Base-by-base conservation (phyloP, 164 flowering plant species). In the Liquidambar formosana region DNA sequence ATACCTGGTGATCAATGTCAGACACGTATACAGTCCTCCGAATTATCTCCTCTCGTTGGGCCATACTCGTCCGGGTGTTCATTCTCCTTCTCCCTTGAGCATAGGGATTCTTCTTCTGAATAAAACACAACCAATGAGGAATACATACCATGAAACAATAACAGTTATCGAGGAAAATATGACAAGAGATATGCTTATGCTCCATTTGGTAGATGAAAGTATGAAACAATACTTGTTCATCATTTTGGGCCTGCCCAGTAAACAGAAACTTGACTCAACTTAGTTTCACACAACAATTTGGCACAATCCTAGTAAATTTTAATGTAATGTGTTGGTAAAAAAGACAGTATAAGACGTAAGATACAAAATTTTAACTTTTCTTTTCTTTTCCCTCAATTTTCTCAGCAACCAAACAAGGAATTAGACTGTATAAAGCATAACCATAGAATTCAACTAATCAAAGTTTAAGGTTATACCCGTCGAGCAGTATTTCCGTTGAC, bases 1-100 rank as follows among this genome's bases (percentile, higher is more conserved):
- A 57, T 73, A 90, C 98, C 93, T 90, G 98, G 38, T 90, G 97
- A 79, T 91, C 98, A 77, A 94, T 91, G 71, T 94, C 98, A 67
- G 98, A 90, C 41, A 94, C 96, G 79, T 91, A 94, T 0, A 94
- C 97, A 48, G 98, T 94, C 78, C 96, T 81, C 81, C 89, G 72
- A 73, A 91, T 89, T 25, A 86, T 75, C 54, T 94, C 98, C 28
- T 91, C 98, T 21, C 90, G 76, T 70, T 94, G 97, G 8, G 97
- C 98, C 88, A 86, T 80, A 72, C 89, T 84, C 8, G 95, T 94
- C 56, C 94, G 77, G 68, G 79, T 83, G 61, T 89, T 88, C 84
- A 89, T 76, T 64, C 94, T 79, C 56, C 94, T 76, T 77, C 75
- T 90, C 56, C 92, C 94, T 73, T 84, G 84, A 65, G 47, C 69